Evolutionary conservation across 495 filamentous ascomycete species (phyloP), one percentile per base, ranked within the genome.

Genomic region (Geoglossum glabrum): DNA sequence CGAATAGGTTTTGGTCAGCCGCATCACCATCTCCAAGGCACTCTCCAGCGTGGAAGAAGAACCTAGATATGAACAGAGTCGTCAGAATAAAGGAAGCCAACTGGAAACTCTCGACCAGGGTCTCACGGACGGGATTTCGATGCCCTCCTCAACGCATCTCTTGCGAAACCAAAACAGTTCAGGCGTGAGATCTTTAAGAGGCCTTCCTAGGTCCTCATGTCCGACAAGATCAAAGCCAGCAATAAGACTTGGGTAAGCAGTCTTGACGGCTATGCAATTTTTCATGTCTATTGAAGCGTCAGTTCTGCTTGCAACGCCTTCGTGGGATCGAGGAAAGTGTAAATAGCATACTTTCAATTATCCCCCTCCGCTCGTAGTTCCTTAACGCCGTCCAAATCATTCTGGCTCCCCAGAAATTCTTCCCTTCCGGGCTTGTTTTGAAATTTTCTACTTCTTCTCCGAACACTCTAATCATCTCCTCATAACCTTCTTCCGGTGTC

Each of bases 11-110:
- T 60, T 86, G 73, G 59, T 95, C 88, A 0, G 82, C 79, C 25
- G 71, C 72, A 62, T 79, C 81, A 15, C 86, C 88, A 61, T 89
- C 83, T 17, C 86, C 86, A 0, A 90, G 76, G 40, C 76, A 82
- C 66, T 94, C 88, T 30, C 90, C 92, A 1, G 90, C 92, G 64
- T 94, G 89, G 68, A 98, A 90, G 72, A 90, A 92, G 70, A 95
- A 59, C 17, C 49, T 52, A 52, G 7, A 52, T 19, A 27, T n/a
- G n/a, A 31, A 30, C 40, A 45, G 23, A 45, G 13, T 21, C 15
- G 49, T 52, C 28, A 27, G 28, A n/a, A 5, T 2, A 52, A 27
- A 13, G 23, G 15, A 47, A 8, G 43, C n/a, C 25, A 50, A 25
- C 26, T 23, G 23, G 15, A 52, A n/a, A n/a, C 11, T 27, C 25